phyloP scores from a whole-genome alignment of 768 basidiomycete genomes.

The Sporobolomyces pararoseus region DNA sequence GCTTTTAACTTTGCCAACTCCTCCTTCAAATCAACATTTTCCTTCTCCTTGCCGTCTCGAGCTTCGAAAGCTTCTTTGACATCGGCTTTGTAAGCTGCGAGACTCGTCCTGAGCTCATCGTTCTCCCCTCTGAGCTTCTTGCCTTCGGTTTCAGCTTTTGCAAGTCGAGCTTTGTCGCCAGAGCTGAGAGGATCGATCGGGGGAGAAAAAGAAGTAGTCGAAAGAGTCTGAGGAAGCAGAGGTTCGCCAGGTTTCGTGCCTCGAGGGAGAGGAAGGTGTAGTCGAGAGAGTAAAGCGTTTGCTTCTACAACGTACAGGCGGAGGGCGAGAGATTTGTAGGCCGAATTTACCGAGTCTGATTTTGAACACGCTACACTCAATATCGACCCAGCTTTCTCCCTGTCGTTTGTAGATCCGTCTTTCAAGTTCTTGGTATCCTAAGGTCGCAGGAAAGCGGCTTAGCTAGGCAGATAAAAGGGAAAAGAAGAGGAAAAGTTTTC shows the following conservation, averaged over 20 bases:
- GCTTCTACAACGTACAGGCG: not conserved
- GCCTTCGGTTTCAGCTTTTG: too few relatives aligned
- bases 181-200: not conserved
- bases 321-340: not conserved
- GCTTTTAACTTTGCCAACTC: not conserved
- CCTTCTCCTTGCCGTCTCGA: not conserved
- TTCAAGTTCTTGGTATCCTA: not conserved
- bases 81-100: not conserved
- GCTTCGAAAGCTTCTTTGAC: conserved; percentile 1
- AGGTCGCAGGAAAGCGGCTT: not conserved
- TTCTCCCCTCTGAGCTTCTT: not conserved
- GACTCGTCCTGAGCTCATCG: not conserved
- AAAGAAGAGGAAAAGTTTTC: not conserved
- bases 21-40: not conserved
- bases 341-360: not conserved
- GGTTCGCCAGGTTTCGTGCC: not conserved
- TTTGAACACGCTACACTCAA: not conserved
- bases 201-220: not conserved
- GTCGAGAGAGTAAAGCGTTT: not conserved
- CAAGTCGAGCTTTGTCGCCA: not conserved
- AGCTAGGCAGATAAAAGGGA: not conserved
- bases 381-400: not conserved
- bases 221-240: not conserved
- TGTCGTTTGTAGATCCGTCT: too few relatives aligned
- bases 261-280: not conserved